phyloP scores from a whole-genome alignment of 805 yeast species.

The Kuraishia ogatae region DNA sequence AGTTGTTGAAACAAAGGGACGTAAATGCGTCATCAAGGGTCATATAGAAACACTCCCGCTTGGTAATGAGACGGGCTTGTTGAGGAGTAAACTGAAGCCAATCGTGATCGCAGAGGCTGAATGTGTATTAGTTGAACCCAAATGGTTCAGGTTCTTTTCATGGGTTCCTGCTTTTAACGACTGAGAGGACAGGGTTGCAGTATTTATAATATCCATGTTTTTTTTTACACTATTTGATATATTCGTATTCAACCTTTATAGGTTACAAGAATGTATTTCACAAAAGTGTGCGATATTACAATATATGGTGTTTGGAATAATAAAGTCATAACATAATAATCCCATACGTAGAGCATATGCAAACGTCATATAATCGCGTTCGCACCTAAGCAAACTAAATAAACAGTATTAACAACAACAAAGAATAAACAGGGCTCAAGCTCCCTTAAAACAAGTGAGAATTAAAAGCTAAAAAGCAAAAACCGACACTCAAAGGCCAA shows the following conservation, averaged over 20 bases:
- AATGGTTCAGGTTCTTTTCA: conserved; percentile 68
- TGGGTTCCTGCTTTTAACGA: conserved; percentile 38
- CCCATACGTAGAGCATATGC: background rate
- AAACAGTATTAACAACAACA: background rate
- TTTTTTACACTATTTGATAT: too few relatives aligned
- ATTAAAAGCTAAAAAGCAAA: background rate
- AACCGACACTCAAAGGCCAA: background rate
- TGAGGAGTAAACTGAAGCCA: background rate
- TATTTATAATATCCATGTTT: too few relatives aligned
- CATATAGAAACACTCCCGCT: conserved; percentile 41
- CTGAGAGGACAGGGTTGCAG: conserved; percentile 11
- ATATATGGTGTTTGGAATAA: too few relatives aligned
- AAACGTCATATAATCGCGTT: background rate
- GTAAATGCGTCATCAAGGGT: conserved; percentile 79
- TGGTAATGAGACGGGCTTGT: conserved; percentile 5
- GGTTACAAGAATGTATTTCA: too few relatives aligned
- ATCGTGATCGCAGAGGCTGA: conserved; percentile 43
- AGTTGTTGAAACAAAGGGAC: conserved; percentile 58
- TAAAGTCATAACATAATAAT: background rate
- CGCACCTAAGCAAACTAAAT: background rate
- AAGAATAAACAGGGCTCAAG: background rate
- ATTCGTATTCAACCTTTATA: background rate
- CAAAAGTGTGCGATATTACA: too few relatives aligned
- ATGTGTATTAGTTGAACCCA: conserved; percentile 78
- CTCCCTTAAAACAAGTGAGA: background rate